Conservation (phyloP, 805 yeast species). For the Candida oleophila region DNA sequence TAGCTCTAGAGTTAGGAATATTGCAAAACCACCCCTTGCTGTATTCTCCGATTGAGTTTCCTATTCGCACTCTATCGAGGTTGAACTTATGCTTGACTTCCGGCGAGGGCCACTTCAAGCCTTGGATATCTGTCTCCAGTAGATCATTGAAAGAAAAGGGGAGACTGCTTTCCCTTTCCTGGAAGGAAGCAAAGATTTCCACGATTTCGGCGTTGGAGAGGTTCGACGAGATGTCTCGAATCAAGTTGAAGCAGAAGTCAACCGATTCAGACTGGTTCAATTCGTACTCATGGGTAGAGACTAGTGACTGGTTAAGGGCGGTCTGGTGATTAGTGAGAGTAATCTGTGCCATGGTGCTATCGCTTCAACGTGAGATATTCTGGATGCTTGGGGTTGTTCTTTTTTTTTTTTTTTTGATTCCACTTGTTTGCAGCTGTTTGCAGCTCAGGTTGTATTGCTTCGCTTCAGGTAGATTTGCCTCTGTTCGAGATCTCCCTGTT, state of each 20-base stretch:
- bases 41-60: conserved; percentile 13
- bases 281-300: conserved; percentile 29
- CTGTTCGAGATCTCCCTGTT: too few species aligned
- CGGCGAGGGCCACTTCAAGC: conserved; percentile 31
- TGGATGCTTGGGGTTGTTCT: too few species aligned
- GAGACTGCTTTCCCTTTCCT: conserved; percentile 32
- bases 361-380: too few species aligned
- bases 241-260: conserved; percentile 37
- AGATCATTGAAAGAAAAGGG: conserved; percentile 23
- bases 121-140: conserved; percentile 29
- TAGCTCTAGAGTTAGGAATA: conserved; percentile 31
- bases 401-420: too few species aligned
- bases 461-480: too few species aligned
- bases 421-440: too few species aligned
- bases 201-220: conserved; percentile 37
- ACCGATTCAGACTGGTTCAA: conserved; percentile 41
- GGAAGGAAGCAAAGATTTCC: conserved; percentile 32
- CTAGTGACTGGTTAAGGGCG: not conserved
- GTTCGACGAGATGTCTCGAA: conserved; percentile 34
- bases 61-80: conserved; percentile 33
- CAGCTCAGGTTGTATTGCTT: too few species aligned
- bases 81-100: conserved; percentile 22
- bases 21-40: conserved; percentile 35
- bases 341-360: not conserved
- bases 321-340: not conserved